A percentile compares a stretch with the other conserved stretches of the same genome.
Evolutionary conservation across 345 rosid genomes (phyloP).

Genomic region (Salix purpurea): DNA sequence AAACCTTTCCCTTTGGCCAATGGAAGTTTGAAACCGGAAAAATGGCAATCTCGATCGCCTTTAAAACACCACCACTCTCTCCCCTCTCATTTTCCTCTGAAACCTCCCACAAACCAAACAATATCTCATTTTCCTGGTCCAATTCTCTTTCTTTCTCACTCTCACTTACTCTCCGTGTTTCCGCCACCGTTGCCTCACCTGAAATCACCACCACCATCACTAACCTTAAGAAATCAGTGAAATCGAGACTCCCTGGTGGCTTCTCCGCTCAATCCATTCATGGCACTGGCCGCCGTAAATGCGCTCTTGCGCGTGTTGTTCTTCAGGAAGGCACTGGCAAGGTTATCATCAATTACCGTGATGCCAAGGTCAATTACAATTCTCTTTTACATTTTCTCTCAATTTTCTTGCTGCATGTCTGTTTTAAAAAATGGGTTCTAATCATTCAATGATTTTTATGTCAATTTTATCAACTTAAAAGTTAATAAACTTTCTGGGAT

Average conservation of each 20-base stretch:
- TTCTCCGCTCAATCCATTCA: constrained; percentile 79
- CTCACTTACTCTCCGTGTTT: constrained; percentile 35
- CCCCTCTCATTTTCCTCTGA: constrained; percentile 81
- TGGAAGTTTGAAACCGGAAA: not conserved
- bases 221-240: constrained; percentile 65
- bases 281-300: constrained; percentile 90
- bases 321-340: constrained; percentile 92
- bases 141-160: constrained; percentile 21
- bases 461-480: not conserved
- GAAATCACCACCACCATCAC: constrained; percentile 39
- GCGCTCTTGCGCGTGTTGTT: constrained; percentile 87
- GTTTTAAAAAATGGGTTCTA: too few species aligned
- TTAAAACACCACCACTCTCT: constrained; percentile 58
- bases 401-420: not conserved
- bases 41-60: constrained; percentile 60
- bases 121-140: constrained; percentile 31
- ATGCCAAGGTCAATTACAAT: constrained; percentile 49
- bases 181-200: constrained; percentile 50
- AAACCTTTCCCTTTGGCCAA: not conserved
- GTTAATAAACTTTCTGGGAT: not conserved
- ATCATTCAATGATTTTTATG: too few species aligned
- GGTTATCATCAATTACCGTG: constrained; percentile 80
- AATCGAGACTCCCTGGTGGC: constrained; percentile 86
- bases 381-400: not conserved
- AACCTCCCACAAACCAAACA: constrained; percentile 45